Conservation (phyloP, 306 rosid genomes). For the Pterocarpus santalinus region DNA sequence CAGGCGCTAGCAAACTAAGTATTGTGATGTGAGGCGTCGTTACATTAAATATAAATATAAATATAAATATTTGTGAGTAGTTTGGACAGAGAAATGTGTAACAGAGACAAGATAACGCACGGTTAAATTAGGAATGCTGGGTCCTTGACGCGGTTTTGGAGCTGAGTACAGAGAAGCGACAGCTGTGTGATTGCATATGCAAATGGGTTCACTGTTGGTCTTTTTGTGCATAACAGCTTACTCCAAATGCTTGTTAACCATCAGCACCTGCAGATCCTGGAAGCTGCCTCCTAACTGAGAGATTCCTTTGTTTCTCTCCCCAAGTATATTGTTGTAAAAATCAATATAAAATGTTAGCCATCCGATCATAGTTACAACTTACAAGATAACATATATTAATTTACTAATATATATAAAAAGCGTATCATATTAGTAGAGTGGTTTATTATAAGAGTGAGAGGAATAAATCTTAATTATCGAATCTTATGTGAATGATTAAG, state of each 20-base stretch:
- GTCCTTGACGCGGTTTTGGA: constrained; percentile 79
- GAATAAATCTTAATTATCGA: too few species aligned
- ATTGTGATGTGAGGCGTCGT: constrained; percentile 42
- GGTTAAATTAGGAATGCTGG: constrained; percentile 47
- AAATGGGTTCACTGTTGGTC: constrained; percentile 12
- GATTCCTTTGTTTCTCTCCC: constrained; percentile 51
- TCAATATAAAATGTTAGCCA: neutral
- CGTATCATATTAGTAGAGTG: too few species aligned
- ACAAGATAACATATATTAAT: neutral
- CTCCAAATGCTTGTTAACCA: constrained; percentile 4
- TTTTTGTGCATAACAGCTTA: constrained; percentile 40
- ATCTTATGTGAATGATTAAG: too few species aligned
- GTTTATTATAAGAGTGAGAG: too few species aligned
- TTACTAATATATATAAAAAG: too few species aligned
- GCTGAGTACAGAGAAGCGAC: constrained; percentile 73
- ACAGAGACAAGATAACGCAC: neutral
- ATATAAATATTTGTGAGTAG: neutral
- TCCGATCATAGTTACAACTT: neutral
- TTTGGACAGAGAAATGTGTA: constrained; percentile 34
- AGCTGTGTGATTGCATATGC: constrained; percentile 68
- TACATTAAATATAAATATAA: constrained; percentile 20
- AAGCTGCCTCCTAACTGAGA: constrained; percentile 61
- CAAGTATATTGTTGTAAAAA: neutral
- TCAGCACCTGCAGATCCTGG: constrained; percentile 56
- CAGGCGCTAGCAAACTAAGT: constrained; percentile 60